These are phyloP conservation scores for Neofusicoccum sp. DNA, from an alignment of 2,329 filamentous ascomycete species.

Conservation along the genomic window DNA sequence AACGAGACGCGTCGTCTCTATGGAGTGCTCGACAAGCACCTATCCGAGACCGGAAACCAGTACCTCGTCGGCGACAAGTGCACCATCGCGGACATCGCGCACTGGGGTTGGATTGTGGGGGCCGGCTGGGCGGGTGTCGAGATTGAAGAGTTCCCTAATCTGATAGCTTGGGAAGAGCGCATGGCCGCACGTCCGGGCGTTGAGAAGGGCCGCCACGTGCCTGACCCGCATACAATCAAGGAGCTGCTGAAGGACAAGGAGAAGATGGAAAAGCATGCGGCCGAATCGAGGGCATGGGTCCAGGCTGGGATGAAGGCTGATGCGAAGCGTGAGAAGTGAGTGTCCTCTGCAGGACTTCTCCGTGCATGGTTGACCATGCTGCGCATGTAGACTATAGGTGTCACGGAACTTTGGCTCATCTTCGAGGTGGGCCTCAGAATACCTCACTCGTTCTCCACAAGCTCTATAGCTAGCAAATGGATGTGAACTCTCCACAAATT, in stretches of 20 bases:
- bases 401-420: background rate
- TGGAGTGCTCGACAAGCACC: slow-evolving; percentile 70
- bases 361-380: background rate
- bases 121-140: slow-evolving; percentile 63
- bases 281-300: slow-evolving; percentile 60
- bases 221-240: slow-evolving; percentile 60
- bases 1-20: slow-evolving; percentile 85
- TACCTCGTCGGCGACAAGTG: slow-evolving; percentile 62
- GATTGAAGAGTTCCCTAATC: slow-evolving; percentile 69
- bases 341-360: background rate
- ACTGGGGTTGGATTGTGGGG: slow-evolving; percentile 73
- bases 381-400: background rate
- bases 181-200: slow-evolving; percentile 68
- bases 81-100: slow-evolving; percentile 69
- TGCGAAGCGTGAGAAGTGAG: slow-evolving; percentile 46
- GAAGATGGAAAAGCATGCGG: slow-evolving; percentile 58
- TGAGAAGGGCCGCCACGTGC: slow-evolving; percentile 73
- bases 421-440: background rate
- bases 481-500: too few species aligned
- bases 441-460: background rate
- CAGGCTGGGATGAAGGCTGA: slow-evolving; percentile 68
- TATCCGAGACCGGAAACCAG: slow-evolving; percentile 50
- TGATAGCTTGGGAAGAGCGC: slow-evolving; percentile 75
- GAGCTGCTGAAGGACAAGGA: slow-evolving; percentile 59
- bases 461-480: too few species aligned